A percentile compares a stretch with the other conserved stretches of the same genome.
Conservation (phyloP, 2,329 filamentous ascomycete genomes). For the Cercospora berteroae region DNA sequence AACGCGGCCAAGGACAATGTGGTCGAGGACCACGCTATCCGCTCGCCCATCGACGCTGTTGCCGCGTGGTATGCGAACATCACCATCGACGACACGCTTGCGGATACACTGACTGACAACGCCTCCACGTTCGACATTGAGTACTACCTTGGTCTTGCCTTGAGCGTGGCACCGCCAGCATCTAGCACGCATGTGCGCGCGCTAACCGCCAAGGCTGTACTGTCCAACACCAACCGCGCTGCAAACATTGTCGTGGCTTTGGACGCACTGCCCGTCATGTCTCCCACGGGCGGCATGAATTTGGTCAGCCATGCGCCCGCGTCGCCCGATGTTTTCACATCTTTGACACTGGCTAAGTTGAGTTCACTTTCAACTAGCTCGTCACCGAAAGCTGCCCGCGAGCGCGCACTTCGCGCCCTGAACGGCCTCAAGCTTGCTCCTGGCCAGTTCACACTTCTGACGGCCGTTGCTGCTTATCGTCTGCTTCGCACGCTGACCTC, state of each 20-base stretch:
- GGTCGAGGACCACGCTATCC: conserved; percentile 79
- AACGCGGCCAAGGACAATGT: conserved; percentile 78
- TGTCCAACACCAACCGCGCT: conserved; percentile 54
- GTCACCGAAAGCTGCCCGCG: conserved; percentile 35
- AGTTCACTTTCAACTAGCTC: conserved; percentile 44
- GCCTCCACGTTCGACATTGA: conserved; percentile 46
- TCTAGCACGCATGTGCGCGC: conserved; percentile 66
- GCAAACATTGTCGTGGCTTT: conserved; percentile 54
- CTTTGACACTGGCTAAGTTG: conserved; percentile 60
- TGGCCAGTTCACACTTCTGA: conserved; percentile 45
- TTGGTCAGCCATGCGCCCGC: conserved; percentile 56
- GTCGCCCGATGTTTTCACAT: conserved; percentile 56
- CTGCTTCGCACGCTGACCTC: conserved; percentile 41
- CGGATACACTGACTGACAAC: conserved; percentile 53
- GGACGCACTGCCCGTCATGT: conserved; percentile 48
- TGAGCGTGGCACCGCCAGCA: conserved; percentile 71
- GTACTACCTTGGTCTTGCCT: conserved; percentile 62
- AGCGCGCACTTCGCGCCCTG: conserved; percentile 42
- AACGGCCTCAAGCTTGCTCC: conserved; percentile 43
- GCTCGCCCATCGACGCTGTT: conserved; percentile 83
- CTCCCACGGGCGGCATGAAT: conserved; percentile 39
- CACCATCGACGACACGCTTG: conserved; percentile 67
- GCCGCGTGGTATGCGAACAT: conserved; percentile 87
- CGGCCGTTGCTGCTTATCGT: conserved; percentile 47
- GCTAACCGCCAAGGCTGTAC: conserved; percentile 58